phyloP scores from a whole-genome alignment of 2,329 filamentous ascomycete genomes.

The Aspergillus sp. region DNA sequence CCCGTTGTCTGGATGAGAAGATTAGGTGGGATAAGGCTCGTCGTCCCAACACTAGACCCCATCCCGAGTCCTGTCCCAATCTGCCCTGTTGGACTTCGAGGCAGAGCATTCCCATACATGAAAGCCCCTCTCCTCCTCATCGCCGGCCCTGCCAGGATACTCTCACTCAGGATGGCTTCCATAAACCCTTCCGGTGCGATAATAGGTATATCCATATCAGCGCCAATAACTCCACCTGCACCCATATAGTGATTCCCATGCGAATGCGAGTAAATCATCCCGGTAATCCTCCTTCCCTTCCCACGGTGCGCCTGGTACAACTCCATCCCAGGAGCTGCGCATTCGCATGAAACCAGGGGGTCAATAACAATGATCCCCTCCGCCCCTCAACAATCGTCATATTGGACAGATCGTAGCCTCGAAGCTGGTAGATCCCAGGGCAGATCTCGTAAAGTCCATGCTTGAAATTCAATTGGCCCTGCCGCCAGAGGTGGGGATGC shows the following conservation, averaged over 20 bases:
- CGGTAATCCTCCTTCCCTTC: constrained; percentile 25
- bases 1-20: constrained; percentile 33
- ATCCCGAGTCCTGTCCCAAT: constrained; percentile 42
- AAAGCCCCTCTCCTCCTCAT: constrained; percentile 41
- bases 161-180: constrained; percentile 40
- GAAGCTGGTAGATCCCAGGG: constrained; percentile 42
- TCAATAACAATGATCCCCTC: constrained; percentile 43
- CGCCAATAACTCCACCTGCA: constrained; percentile 16
- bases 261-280: constrained; percentile 44
- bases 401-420: constrained; percentile 43
- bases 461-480: constrained; percentile 30
- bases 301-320: constrained; percentile 32
- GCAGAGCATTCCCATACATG: constrained; percentile 42
- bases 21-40: constrained; percentile 37
- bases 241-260: constrained; percentile 44
- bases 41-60: constrained; percentile 27
- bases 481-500: constrained; percentile 37
- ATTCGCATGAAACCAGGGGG: constrained; percentile 38
- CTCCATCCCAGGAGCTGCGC: constrained; percentile 31
- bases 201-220: constrained; percentile 16
- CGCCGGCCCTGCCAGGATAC: constrained; percentile 38
- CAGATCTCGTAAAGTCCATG: constrained; percentile 39
- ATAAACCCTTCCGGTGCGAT: constrained; percentile 43
- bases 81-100: constrained; percentile 30
- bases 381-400: constrained; percentile 42